Evolutionary conservation across 2,329 filamentous ascomycete species (phyloP).

Genomic region (Ceratocystis smalleyi): DNA sequence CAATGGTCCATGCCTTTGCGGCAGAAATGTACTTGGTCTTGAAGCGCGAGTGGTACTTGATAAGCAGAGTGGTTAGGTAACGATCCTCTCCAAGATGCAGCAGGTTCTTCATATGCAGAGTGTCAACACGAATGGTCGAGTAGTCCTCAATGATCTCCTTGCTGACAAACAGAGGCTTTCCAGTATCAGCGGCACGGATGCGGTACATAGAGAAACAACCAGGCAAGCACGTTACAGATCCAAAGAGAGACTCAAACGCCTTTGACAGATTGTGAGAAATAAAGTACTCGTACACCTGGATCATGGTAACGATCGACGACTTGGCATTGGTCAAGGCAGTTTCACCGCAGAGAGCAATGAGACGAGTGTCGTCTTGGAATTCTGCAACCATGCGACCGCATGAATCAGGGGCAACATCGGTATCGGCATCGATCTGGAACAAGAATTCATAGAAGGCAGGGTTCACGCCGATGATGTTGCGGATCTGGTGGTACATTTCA

Average conservation of each 20-base stretch:
- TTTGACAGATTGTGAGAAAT: constrained; percentile 96
- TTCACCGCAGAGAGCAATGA: constrained; percentile 92
- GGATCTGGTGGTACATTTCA: constrained; percentile 96
- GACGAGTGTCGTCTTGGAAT: constrained; percentile 77
- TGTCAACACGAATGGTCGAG: constrained; percentile 87
- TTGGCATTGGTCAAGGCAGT: constrained; percentile 88
- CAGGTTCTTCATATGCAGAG: constrained; percentile 96
- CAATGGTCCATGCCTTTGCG: constrained; percentile 92
- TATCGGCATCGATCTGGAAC: constrained; percentile 94
- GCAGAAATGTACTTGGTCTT: constrained; percentile 95
- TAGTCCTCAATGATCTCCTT: constrained; percentile 80
- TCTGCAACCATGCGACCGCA: constrained; percentile 82
- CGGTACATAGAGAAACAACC: constrained; percentile 99
- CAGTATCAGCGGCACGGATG: constrained; percentile 81
- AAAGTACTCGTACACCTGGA: constrained; percentile 99
- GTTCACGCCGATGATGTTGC: constrained; percentile 97
- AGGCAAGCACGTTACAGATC: constrained; percentile 90
- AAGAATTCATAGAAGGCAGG: constrained; percentile 97
- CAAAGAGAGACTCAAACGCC: constrained; percentile 93
- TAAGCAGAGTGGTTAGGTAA: constrained; percentile 82
- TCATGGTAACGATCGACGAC: constrained; percentile 90
- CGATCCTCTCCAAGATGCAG: constrained; percentile 94
- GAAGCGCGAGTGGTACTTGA: constrained; percentile 84
- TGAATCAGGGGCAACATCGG: constrained; percentile 76
- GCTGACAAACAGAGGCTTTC: constrained; percentile 92